A percentile compares a stretch with the other conserved stretches of the same genome.
Conservation (phyloP, 169 alveolate genomes). For the Perkinsus olseni region DNA sequence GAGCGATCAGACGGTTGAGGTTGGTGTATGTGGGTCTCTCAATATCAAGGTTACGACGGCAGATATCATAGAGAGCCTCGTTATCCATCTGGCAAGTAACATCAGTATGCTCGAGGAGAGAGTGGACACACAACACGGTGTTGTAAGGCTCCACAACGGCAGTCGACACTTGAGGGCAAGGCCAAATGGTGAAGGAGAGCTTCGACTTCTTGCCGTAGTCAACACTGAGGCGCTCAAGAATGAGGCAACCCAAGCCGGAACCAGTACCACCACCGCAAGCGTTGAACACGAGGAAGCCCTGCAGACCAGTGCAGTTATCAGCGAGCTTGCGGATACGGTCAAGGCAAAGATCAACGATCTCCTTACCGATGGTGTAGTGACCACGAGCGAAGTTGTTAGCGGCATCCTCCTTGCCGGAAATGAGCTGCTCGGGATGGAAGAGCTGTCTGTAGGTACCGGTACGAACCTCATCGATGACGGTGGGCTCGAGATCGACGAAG, state of each 20-base stretch:
- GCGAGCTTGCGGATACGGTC: slow-evolving; percentile 87
- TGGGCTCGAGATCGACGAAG: slow-evolving; percentile 86
- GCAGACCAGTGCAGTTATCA: slow-evolving; percentile 87
- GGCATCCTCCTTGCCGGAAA: slow-evolving; percentile 92
- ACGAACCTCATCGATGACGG: slow-evolving; percentile 87
- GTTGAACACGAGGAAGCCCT: slow-evolving; percentile 87
- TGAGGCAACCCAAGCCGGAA: slow-evolving; percentile 84
- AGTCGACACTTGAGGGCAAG: slow-evolving; percentile 82
- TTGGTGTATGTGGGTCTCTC: slow-evolving; percentile 82
- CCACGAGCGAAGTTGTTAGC: slow-evolving; percentile 92
- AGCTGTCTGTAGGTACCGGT: slow-evolving; percentile 81
- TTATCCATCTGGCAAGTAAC: slow-evolving; percentile 87
- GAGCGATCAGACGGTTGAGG: slow-evolving; percentile 85
- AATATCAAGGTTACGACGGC: slow-evolving; percentile 74
- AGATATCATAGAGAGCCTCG: slow-evolving; percentile 84
- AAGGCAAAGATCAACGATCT: slow-evolving; percentile 74
- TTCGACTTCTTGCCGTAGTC: slow-evolving; percentile 88
- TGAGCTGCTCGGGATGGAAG: slow-evolving; percentile 89
- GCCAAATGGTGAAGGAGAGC: slow-evolving; percentile 84
- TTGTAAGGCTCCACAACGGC: slow-evolving; percentile 93
- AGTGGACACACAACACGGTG: slow-evolving; percentile 85
- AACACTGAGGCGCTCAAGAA: slow-evolving; percentile 83
- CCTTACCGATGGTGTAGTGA: slow-evolving; percentile 83
- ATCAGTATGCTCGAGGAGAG: slow-evolving; percentile 85
- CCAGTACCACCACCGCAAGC: slow-evolving; percentile 97